A percentile compares a stretch with the other conserved stretches of the same genome.
phyloP scores from a whole-genome alignment of 805 yeast species.

The Pichia gijzeniarum region DNA sequence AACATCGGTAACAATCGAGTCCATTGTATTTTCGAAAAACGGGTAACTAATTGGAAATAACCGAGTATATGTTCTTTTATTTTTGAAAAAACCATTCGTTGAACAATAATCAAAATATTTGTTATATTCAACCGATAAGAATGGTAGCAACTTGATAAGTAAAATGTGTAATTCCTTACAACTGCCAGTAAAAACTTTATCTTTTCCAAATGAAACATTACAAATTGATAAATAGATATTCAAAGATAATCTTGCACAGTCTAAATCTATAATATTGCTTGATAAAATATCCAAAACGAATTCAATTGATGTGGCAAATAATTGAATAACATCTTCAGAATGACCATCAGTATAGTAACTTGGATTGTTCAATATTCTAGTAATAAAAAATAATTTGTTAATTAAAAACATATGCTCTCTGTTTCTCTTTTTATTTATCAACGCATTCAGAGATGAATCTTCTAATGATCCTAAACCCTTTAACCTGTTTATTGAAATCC shows the following conservation, averaged over 20 bases:
- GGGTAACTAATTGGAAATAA: conserved; percentile 68
- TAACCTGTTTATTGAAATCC: conserved; percentile 50
- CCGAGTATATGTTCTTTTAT: conserved; percentile 58
- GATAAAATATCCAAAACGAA: conserved; percentile 56
- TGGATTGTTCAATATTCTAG: conserved; percentile 40
- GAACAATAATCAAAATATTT: conserved; percentile 46
- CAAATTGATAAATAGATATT: conserved; percentile 50
- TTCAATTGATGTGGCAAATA: conserved; percentile 41
- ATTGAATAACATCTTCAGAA: conserved; percentile 24
- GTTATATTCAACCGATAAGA: conserved; percentile 44
- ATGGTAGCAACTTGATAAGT: conserved; percentile 47
- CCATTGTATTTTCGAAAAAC: conserved; percentile 57
- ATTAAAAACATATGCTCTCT: conserved; percentile 52
- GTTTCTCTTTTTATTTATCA: conserved; percentile 32
- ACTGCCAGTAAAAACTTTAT: conserved; percentile 20
- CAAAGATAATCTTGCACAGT: conserved; percentile 57
- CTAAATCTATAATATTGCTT: conserved; percentile 44
- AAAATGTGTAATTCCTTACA: conserved; percentile 37
- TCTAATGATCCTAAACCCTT: conserved; percentile 46
- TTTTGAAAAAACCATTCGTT: conserved; percentile 36
- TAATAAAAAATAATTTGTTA: conserved; percentile 54
- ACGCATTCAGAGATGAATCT: conserved; percentile 22
- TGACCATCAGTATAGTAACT: not conserved
- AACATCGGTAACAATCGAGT: conserved; percentile 66
- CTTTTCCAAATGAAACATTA: conserved; percentile 20